Evolutionary conservation across 148 eudicot species (phyloP).

Genomic region (Rhododendron molle): DNA sequence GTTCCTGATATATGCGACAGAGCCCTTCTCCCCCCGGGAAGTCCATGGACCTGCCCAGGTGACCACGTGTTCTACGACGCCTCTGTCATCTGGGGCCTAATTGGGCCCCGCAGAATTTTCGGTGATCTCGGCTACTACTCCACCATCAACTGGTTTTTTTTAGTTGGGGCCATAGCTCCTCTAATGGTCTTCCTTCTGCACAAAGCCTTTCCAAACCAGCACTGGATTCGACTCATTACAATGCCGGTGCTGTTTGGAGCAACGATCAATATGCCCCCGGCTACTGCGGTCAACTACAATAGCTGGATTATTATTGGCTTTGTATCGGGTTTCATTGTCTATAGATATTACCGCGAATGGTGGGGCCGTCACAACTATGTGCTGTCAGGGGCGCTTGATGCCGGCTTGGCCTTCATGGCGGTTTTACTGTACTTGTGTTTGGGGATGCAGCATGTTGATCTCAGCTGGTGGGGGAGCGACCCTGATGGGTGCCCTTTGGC

Average conservation of each 20-base stretch:
- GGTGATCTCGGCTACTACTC: slow-evolving; percentile 83
- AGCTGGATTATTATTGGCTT: slow-evolving; percentile 79
- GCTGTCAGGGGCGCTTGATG: slow-evolving; percentile 76
- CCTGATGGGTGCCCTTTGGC: slow-evolving; percentile 71
- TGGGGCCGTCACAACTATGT: slow-evolving; percentile 82
- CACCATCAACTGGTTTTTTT: slow-evolving; percentile 69
- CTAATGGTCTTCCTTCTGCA: slow-evolving; percentile 56
- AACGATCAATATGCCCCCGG: slow-evolving; percentile 75
- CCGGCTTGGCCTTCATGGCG: slow-evolving; percentile 90
- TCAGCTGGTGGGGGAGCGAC: slow-evolving; percentile 77
- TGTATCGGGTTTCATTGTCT: slow-evolving; percentile 63
- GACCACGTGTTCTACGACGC: slow-evolving; percentile 81
- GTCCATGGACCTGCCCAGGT: slow-evolving; percentile 86
- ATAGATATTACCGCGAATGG: slow-evolving; percentile 53
- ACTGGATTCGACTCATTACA: slow-evolving; percentile 54
- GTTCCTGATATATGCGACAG: slow-evolving; percentile 61
- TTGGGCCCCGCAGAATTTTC: slow-evolving; percentile 86
- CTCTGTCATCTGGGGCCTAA: slow-evolving; percentile 84
- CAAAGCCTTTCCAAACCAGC: slow-evolving; percentile 55
- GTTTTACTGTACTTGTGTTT: slow-evolving; percentile 58
- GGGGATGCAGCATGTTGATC: slow-evolving; percentile 40
- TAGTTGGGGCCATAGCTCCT: slow-evolving; percentile 69
- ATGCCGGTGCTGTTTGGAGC: slow-evolving; percentile 65
- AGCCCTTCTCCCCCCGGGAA: slow-evolving; percentile 47
- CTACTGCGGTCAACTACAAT: slow-evolving; percentile 71